phyloP scores from a whole-genome alignment of 257 asterid species.

The Craterostigma plantagineum region DNA sequence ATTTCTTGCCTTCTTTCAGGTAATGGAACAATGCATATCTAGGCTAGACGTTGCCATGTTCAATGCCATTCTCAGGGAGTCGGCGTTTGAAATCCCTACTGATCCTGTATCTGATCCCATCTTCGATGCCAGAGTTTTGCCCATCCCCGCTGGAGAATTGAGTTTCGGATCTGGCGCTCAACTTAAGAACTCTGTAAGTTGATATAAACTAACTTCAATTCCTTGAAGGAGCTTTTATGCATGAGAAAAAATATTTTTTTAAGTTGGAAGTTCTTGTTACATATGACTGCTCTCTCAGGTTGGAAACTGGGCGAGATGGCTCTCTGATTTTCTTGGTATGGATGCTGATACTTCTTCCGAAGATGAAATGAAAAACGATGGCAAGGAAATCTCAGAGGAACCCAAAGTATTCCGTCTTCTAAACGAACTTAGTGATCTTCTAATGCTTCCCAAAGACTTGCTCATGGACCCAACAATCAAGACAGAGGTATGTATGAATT shows the following conservation, averaged over 20 bases:
- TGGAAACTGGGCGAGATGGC: slow-evolving; percentile 85
- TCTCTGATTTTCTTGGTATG: slow-evolving; percentile 40
- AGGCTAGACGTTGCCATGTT: slow-evolving; percentile 95
- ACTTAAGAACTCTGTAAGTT: slow-evolving; percentile 73
- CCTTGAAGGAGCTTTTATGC: neutral
- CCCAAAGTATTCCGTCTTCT: slow-evolving; percentile 59
- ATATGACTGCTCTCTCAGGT: slow-evolving; percentile 22
- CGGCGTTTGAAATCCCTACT: slow-evolving; percentile 91
- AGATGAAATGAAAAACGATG: slow-evolving; percentile 18
- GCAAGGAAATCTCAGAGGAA: slow-evolving; percentile 17
- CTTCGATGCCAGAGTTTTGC: slow-evolving; percentile 83
- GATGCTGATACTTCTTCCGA: slow-evolving; percentile 24
- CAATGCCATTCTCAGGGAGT: slow-evolving; percentile 93
- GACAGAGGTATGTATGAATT: slow-evolving; percentile 55
- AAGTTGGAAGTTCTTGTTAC: no score
- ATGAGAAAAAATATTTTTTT: no score
- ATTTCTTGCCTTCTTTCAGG: slow-evolving; percentile 22
- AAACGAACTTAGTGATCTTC: slow-evolving; percentile 68
- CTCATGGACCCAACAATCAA: slow-evolving; percentile 67
- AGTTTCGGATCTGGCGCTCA: slow-evolving; percentile 97
- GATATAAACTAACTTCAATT: slow-evolving; percentile 3
- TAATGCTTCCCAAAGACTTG: slow-evolving; percentile 98
- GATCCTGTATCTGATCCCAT: slow-evolving; percentile 98
- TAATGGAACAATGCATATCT: slow-evolving; percentile 75
- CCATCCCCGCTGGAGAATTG: slow-evolving; percentile 94